Conservation (phyloP, 1,139 yeast genomes). For the Wickerhamiella pararugosa region DNA sequence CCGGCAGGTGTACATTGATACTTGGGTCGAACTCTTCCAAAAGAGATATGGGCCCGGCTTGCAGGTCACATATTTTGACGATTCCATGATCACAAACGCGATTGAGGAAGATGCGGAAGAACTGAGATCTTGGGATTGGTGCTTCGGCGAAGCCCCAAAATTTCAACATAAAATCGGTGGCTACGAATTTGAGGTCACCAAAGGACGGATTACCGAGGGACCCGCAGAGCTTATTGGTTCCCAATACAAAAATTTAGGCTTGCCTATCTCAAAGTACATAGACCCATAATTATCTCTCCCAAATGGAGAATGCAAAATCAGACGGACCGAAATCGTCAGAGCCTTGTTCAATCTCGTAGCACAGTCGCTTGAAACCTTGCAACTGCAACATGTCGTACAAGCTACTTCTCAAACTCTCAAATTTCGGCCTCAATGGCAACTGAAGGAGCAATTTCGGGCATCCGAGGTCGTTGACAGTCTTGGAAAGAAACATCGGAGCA, state of each 20-base stretch:
- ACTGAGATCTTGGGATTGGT: conserved; percentile 53
- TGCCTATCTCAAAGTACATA: too few species aligned
- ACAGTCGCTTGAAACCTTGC: conserved; percentile 19
- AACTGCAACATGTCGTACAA: conserved; percentile 41
- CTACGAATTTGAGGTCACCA: conserved; percentile 31
- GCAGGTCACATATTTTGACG: conserved; percentile 5
- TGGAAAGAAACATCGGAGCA: conserved; percentile 61
- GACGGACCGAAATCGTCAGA: conserved; percentile 77
- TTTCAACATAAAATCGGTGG: conserved; percentile 36
- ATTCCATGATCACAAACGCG: conserved; percentile 31
- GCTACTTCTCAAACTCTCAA: conserved; percentile 43
- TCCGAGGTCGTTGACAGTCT: conserved; percentile 31
- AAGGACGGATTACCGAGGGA: conserved; percentile 25
- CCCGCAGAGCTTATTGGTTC: conserved; percentile 6
- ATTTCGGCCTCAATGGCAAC: conserved; percentile 57
- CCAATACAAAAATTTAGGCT: neutral
- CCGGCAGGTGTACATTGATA: conserved; percentile 33
- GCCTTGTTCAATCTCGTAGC: conserved; percentile 40
- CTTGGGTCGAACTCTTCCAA: conserved; percentile 35
- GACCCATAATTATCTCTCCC: conserved; percentile 16
- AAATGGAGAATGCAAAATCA: conserved; percentile 29
- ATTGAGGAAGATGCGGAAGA: conserved; percentile 32
- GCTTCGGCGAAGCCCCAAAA: conserved; percentile 53
- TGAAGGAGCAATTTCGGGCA: conserved; percentile 38
- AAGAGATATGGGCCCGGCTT: conserved; percentile 19